Evolutionary conservation across 2,329 filamentous ascomycete genomes (phyloP).

Genomic region (Epicoccum sorghinum): DNA sequence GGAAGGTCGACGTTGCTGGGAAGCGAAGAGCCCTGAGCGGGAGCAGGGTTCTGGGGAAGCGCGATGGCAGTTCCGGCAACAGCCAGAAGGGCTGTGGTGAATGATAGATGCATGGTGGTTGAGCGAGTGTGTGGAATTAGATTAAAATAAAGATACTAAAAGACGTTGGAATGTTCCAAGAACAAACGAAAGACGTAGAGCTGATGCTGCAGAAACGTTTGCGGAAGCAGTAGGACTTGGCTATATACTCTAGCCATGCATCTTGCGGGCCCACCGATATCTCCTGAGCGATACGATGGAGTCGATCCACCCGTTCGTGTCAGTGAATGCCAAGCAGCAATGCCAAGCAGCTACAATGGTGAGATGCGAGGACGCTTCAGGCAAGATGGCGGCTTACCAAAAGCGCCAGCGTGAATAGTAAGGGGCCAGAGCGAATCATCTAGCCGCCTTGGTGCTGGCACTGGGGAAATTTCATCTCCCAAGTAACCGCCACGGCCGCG

Average conservation of each 20-base stretch:
- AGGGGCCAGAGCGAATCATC: conserved; percentile 13
- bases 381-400: conserved; percentile 13
- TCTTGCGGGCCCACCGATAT: conserved; percentile 1
- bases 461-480: conserved; percentile 17
- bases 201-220: conserved; percentile 15
- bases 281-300: conserved; percentile 17
- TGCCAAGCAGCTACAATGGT: conserved; percentile 4
- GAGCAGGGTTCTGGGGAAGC: conserved; percentile 18
- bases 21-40: conserved; percentile 12
- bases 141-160: conserved; percentile 16
- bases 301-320: conserved; percentile 18
- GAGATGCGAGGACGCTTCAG: conserved; percentile 8
- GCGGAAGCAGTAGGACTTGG: conserved; percentile 2
- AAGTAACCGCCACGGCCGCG: conserved; percentile 9
- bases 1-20: conserved; percentile 4
- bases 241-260: conserved; percentile 6
- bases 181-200: conserved; percentile 20
- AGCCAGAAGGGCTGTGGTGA: conserved; percentile 17
- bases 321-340: conserved; percentile 4
- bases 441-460: conserved; percentile 14
- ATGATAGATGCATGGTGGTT: conserved; percentile 15
- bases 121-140: conserved; percentile 14
- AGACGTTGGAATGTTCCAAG: conserved; percentile 11
- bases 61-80: conserved; percentile 15
- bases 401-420: conserved; percentile 18